phyloP scores from a whole-genome alignment of 768 basidiomycete genomes.

The Russula sp. region DNA sequence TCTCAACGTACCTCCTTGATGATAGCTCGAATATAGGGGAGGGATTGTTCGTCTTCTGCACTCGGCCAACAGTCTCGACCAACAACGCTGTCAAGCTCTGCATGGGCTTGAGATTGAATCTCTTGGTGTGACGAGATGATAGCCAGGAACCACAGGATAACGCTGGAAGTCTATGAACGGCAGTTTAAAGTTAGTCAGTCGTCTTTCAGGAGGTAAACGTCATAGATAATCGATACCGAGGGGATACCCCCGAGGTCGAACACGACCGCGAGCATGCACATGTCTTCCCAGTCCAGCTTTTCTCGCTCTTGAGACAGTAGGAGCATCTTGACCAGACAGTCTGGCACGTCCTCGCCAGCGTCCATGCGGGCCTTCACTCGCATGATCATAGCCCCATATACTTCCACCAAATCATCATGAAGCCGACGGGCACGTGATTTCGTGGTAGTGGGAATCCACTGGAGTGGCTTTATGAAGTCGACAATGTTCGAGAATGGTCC shows the following conservation, averaged over 20 bases:
- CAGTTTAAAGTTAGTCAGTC: background rate
- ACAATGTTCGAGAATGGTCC: constrained; percentile 47
- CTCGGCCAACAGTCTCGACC: constrained; percentile 33
- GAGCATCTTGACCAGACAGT: constrained; percentile 39
- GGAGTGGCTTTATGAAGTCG: constrained; percentile 47
- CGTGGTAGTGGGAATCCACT: constrained; percentile 42
- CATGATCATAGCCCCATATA: constrained; percentile 38
- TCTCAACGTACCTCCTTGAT: constrained; percentile 33
- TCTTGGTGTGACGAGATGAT: constrained; percentile 33
- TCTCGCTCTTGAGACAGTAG: constrained; percentile 35
- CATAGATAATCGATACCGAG: constrained; percentile 27
- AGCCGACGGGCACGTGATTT: constrained; percentile 42
- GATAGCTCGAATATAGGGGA: constrained; percentile 35
- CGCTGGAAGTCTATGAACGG: constrained; percentile 36
- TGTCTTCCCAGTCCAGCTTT: constrained; percentile 36
- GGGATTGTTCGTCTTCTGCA: constrained; percentile 32
- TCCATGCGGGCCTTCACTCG: constrained; percentile 36
- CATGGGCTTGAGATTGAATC: constrained; percentile 34
- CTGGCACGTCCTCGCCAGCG: constrained; percentile 37
- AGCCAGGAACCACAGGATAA: constrained; percentile 38
- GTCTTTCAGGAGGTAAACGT: background rate
- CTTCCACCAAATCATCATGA: constrained; percentile 37
- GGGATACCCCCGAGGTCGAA: constrained; percentile 41
- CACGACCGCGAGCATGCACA: constrained; percentile 38
- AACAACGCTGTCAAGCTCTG: constrained; percentile 33